Evolutionary conservation across 2,329 filamentous ascomycete genomes (phyloP), one percentile per base, ranked within the genome.

Genomic region (Trichoderma guizhouense): DNA sequence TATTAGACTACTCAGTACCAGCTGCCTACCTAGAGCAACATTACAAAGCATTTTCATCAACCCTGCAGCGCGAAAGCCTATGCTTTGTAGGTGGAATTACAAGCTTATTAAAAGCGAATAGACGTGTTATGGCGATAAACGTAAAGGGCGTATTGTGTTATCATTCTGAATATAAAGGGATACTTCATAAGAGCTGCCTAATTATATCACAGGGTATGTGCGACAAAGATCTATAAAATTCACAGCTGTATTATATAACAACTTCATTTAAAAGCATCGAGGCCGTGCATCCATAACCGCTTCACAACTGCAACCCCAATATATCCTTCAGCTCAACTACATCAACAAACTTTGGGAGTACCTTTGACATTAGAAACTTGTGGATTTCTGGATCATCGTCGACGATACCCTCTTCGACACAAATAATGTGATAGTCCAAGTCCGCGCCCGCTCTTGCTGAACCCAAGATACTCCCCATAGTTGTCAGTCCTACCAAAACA

Each of bases 401-500:
- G 7, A 69, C 51, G 8, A 69, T 51, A 7, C 67, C 67, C 14
- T 69, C 21, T n/a, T 62, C 57, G 1, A 62, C 34, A 61, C 36
- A 21, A 3, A 21, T 51, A 21, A 69, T 18, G 11, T 69, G 67
- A 26, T 63, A 69, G 15, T 69, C 67, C 55, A 69, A 51, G 32
- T 69, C 67, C 8, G 34, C 67, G 8, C 21, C 67, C 3, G 24
- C 53, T 60, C 67, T 51, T n/a, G 67, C 67, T 18, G 53, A 61
- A 21, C 67, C 67, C 36, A 69, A 34, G 8, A 69, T 69, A 26
- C 53, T 62, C 11, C 67, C 67, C 32, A 62, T 61, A 11, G 67
- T 69, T 7, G 67, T 69, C 21, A 69, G 28, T 14, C 67, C 67
- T 9, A 60, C 53, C n/a, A 69, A 15, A 1, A 69, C 26, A 26